Base-by-base conservation (phyloP, 345 rosid genomes). In the Mallotus nudiflorus region DNA sequence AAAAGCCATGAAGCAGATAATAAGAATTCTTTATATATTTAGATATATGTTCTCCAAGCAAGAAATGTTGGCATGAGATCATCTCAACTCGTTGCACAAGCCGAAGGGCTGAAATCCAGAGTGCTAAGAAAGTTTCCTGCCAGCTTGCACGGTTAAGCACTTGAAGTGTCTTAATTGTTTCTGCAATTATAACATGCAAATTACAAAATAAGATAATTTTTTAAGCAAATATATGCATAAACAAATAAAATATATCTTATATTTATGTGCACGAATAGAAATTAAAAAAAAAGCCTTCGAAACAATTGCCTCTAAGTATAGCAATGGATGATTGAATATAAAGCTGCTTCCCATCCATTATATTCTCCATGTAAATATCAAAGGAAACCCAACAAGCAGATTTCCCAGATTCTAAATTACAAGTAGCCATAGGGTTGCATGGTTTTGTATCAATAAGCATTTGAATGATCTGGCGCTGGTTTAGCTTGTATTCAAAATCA, bases 101-200 rank as follows among this genome's bases (percentile, higher is more conserved):
- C 44, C 89, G 88, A 67, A 88, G 90, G 53, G 87, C 93, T 63
- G 93, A 84, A 80, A 84, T 65, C 93, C 93, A 88, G 54, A 88
- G 90, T 9, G 88, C 87, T 45, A 88, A 73, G 77, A 88, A 88
- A 42, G 93, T 83, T 66, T 88, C 93, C 62, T 88, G 83, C 93
- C 93, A 88, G 80, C 86, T 85, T 69, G 92, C 88, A 69, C 61
- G 82, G 61, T 88, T 85, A 56, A 82, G 66, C 51, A 78, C 82
- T 76, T 58, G 80, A 59, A 88, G 88, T 11, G 85, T 39, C 72
- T 60, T 73, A 65, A 82, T 84, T 24, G 66, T 73, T 66, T 82
- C 92, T 88, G 86, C 83, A 74, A 27, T 58, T 27, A 76, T 29
- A 27, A 61, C 54, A 73, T n/a, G 72, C 63, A 55, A 72, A 73